phyloP scores from a whole-genome alignment of 306 rosid species.

The Acacia melanoxylon region DNA sequence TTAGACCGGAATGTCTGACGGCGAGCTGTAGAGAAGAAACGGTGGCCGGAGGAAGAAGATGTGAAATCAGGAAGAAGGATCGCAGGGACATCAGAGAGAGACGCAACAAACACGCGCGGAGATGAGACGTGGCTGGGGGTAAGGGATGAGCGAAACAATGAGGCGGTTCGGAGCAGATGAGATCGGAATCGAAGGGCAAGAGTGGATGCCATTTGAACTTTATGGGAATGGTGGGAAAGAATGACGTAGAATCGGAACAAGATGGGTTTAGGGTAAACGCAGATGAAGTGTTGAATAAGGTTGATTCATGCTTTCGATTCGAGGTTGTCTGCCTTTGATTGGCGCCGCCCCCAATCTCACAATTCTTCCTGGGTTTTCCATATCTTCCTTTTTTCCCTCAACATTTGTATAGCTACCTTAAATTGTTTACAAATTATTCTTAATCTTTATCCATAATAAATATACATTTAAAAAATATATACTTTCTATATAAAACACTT shows the following conservation, averaged over 20 bases:
- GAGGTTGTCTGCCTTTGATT: too few relatives aligned
- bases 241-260: too few relatives aligned
- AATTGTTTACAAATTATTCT: too few relatives aligned
- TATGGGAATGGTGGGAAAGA: not conserved
- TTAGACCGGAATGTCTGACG: slow-evolving; percentile 54
- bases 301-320: not conserved
- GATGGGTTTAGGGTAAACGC: slow-evolving; percentile 38
- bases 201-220: slow-evolving; percentile 53
- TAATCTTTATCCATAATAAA: too few relatives aligned
- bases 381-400: too few relatives aligned
- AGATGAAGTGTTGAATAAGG: not conserved
- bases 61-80: not conserved
- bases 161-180: slow-evolving; percentile 42
- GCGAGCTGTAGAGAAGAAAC: slow-evolving; percentile 70
- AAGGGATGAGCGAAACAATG: slow-evolving; percentile 30
- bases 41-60: slow-evolving; percentile 28
- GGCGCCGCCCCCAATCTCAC: not conserved
- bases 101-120: slow-evolving; percentile 17
- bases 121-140: slow-evolving; percentile 24
- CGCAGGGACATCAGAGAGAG: slow-evolving; percentile 24
- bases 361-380: too few relatives aligned
- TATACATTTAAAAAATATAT: too few relatives aligned
- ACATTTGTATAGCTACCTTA: too few relatives aligned
- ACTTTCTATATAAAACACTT: too few relatives aligned
- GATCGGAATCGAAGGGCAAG: slow-evolving; percentile 69